Percentiles rank a stretch among this genome's conserved stretches.
phyloP scores from a whole-genome alignment of 1,284 basidiomycete species.

The Butyriboletus regius region DNA sequence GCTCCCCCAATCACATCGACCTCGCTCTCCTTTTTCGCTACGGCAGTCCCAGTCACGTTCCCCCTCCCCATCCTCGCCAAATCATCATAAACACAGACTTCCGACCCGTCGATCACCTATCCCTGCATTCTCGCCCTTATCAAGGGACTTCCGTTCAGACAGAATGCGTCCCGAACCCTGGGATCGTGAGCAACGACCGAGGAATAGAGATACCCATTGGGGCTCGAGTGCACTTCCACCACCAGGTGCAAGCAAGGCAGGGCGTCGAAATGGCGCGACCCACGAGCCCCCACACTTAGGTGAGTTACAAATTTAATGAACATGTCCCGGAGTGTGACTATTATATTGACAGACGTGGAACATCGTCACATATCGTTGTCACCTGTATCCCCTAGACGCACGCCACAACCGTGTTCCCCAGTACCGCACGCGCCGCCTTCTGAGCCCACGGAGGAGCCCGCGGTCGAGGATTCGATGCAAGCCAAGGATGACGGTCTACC shows the following conservation, averaged over 20 bases:
- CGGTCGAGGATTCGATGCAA: slow-evolving; percentile 18
- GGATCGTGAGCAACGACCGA: slow-evolving; percentile 22
- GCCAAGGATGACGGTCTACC: slow-evolving; percentile 34
- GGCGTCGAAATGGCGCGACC: slow-evolving; percentile 6
- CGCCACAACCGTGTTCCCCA: slow-evolving; percentile 31
- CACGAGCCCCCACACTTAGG: slow-evolving; percentile 10
- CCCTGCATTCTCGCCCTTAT: slow-evolving; percentile 34
- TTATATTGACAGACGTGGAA: slow-evolving; percentile 9
- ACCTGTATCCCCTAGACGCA: slow-evolving; percentile 20
- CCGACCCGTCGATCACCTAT: slow-evolving; percentile 38
- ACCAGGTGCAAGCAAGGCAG: slow-evolving; percentile 7
- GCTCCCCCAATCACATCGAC: slow-evolving; percentile 26
- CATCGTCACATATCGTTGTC: slow-evolving; percentile 21
- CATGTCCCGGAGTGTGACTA: slow-evolving; percentile 2
- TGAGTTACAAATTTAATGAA: slow-evolving; percentile 1
- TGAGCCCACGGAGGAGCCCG: slow-evolving; percentile 30
- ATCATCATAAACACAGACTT: slow-evolving; percentile 39
- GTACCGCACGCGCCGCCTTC: slow-evolving; percentile 41
- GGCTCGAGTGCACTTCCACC: slow-evolving; percentile 2
- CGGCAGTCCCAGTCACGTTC: slow-evolving; percentile 21
- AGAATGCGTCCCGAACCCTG: slow-evolving; percentile 28
- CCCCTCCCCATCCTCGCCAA: slow-evolving; percentile 31
- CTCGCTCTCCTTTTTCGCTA: slow-evolving; percentile 19
- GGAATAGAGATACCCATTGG: slow-evolving; percentile 11
- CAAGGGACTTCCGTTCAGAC: slow-evolving; percentile 29